These are phyloP conservation scores for Rhododendron kiyosumense DNA, from an alignment of 148 eudicot genomes.

Conservation along the genomic window DNA sequence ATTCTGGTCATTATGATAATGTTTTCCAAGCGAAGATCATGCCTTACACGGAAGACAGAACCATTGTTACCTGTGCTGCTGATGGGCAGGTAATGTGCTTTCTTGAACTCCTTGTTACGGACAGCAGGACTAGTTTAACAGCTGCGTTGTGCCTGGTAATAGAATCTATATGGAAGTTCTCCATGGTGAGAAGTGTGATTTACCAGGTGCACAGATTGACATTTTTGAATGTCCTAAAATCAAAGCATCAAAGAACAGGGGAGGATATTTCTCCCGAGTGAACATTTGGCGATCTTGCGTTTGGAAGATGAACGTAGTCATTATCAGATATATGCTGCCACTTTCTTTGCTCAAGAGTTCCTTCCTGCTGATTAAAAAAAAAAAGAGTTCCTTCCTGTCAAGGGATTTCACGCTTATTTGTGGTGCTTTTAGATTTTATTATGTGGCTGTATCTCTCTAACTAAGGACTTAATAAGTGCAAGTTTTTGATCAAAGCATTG, in stretches of 20 bases:
- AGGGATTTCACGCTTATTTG: not conserved
- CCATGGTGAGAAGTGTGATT: not conserved
- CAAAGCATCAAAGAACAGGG: not conserved
- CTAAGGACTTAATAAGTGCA: not conserved
- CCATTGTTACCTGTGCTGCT: constrained; percentile 92
- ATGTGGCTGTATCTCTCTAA: not conserved
- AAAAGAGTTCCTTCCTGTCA: not conserved
- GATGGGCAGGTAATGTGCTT: constrained; percentile 77
- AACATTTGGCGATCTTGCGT: constrained; percentile 1
- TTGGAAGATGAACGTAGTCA: not conserved
- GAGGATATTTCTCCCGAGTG: not conserved
- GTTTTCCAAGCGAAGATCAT: constrained; percentile 92
- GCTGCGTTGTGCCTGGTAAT: not conserved
- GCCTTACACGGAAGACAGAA: constrained; percentile 72
- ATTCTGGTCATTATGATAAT: constrained; percentile 72
- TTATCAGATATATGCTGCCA: not conserved
- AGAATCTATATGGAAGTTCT: not conserved
- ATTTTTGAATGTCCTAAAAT: not conserved
- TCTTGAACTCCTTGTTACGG: not conserved
- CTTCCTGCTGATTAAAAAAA: not conserved
- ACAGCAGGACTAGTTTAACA: not conserved
- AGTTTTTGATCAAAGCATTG: not conserved
- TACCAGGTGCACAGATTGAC: not conserved
- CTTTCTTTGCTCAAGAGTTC: not conserved
- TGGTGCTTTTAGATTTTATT: not conserved